Evolutionary conservation across 441 rosid genomes (phyloP).

Genomic region (Jatropha podagrica): DNA sequence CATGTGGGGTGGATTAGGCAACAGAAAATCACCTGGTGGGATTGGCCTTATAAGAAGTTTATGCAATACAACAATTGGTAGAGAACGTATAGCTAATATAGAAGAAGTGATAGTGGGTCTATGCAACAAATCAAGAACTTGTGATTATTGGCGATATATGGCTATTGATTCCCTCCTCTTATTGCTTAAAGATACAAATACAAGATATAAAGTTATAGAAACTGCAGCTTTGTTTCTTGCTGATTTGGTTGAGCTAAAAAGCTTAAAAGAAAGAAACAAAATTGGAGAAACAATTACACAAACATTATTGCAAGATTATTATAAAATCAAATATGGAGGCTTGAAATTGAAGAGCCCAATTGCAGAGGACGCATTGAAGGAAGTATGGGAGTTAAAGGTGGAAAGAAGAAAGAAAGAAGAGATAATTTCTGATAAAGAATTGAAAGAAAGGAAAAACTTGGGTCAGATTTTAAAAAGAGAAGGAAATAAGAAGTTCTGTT

Average conservation of each 20-base stretch:
- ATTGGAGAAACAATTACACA: slow-evolving; percentile 56
- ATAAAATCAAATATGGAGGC: slow-evolving; percentile 46
- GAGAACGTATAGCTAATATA: slow-evolving; percentile 42
- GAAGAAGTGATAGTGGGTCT: slow-evolving; percentile 43
- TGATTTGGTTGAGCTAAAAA: slow-evolving; percentile 62
- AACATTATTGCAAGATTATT: slow-evolving; percentile 49
- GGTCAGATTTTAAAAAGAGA: slow-evolving; percentile 48
- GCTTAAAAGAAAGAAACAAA: slow-evolving; percentile 31
- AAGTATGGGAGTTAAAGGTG: slow-evolving; percentile 60
- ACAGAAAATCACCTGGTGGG: slow-evolving; percentile 55
- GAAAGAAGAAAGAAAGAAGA: slow-evolving; percentile 59
- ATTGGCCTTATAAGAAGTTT: slow-evolving; percentile 56
- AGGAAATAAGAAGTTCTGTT: slow-evolving; percentile 56
- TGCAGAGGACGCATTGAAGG: slow-evolving; percentile 46
- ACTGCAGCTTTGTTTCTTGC: slow-evolving; percentile 44
- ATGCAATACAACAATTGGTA: slow-evolving; percentile 54
- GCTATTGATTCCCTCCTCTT: slow-evolving; percentile 67
- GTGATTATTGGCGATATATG: slow-evolving; percentile 68
- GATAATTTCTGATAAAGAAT: slow-evolving; percentile 43
- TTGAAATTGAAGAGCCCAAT: slow-evolving; percentile 41
- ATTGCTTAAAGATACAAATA: slow-evolving; percentile 64
- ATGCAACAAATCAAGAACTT: slow-evolving; percentile 62
- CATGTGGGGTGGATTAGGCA: slow-evolving; percentile 68
- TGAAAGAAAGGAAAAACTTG: slow-evolving; percentile 38
- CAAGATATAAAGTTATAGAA: slow-evolving; percentile 53